A percentile compares a stretch with the other conserved stretches of the same genome.
Conservation (phyloP, 139 green algal genomes). For the Eudorina sp. region DNA sequence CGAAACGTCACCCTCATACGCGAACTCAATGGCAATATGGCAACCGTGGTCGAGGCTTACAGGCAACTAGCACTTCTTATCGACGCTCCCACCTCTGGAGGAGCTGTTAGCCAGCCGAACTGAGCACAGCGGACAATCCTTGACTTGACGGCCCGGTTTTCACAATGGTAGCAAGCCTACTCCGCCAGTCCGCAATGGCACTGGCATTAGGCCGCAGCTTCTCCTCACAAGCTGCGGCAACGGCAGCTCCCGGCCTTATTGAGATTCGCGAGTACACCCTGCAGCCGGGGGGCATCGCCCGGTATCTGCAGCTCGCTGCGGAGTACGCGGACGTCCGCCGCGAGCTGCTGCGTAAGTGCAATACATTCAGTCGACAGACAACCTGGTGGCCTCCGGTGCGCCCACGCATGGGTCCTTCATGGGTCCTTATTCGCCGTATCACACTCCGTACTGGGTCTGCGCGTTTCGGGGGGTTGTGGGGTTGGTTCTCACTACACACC, state of each 20-base stretch:
- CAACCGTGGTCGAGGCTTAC: conserved; percentile 57
- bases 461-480: too few relatives aligned
- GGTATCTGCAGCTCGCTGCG: conserved; percentile 48
- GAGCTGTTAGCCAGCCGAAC: neutral
- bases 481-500: too few relatives aligned
- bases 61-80: conserved; percentile 15
- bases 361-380: too few relatives aligned
- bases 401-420: too few relatives aligned
- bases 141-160: too few relatives aligned
- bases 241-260: conserved; percentile 29
- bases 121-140: too few relatives aligned
- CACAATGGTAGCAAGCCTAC: neutral
- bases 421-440: too few relatives aligned
- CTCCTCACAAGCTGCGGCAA: neutral
- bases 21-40: conserved; percentile 69
- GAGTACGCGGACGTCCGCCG: conserved; percentile 56
- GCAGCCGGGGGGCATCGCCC: conserved; percentile 52
- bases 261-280: conserved; percentile 69
- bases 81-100: neutral
- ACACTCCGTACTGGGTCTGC: too few relatives aligned
- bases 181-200: neutral
- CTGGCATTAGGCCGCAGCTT: neutral
- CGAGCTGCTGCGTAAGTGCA: conserved; percentile 56
- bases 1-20: conserved; percentile 65
- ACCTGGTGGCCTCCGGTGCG: too few relatives aligned